phyloP scores from a whole-genome alignment of 495 filamentous ascomycete genomes.

The Bacidia rubella region DNA sequence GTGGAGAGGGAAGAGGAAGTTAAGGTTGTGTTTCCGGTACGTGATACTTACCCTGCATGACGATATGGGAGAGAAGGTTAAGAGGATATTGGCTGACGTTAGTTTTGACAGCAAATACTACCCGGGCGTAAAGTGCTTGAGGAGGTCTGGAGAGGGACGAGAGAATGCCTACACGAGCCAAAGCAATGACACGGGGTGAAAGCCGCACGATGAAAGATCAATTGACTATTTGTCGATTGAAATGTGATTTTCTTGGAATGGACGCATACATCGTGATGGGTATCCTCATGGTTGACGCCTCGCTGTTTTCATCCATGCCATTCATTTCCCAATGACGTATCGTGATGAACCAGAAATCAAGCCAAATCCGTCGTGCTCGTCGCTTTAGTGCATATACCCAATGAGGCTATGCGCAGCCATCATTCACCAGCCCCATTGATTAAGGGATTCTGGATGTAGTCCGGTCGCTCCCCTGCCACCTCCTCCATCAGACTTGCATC shows the following conservation, averaged over 20 bases:
- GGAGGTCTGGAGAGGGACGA: slow-evolving; percentile 69
- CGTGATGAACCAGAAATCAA: too few relatives aligned
- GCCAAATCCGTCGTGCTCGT: too few relatives aligned
- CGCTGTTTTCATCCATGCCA: too few relatives aligned
- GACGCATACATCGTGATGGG: too few relatives aligned
- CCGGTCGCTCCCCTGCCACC: slow-evolving; percentile 4
- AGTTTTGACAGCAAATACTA: slow-evolving; percentile 40
- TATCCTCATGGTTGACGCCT: too few relatives aligned
- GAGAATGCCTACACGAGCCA: slow-evolving; percentile 62
- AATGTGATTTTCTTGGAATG: too few relatives aligned
- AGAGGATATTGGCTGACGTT: slow-evolving; percentile 46
- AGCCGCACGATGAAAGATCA: background rate
- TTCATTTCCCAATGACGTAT: too few relatives aligned
- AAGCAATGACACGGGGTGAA: slow-evolving; percentile 25
- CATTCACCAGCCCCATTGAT: background rate
- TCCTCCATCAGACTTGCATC: slow-evolving; percentile 12
- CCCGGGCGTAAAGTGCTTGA: slow-evolving; percentile 60
- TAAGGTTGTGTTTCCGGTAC: slow-evolving; percentile 82
- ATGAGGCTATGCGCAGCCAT: too few relatives aligned
- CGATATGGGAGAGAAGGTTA: background rate
- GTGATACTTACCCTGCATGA: slow-evolving; percentile 11
- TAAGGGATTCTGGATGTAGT: background rate
- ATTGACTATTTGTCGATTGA: too few relatives aligned
- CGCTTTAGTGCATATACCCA: too few relatives aligned
- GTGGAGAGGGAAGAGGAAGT: slow-evolving; percentile 82